Evolutionary conservation across 2,329 filamentous ascomycete species (phyloP).

Genomic region (Diaporthe citrichinensis): DNA sequence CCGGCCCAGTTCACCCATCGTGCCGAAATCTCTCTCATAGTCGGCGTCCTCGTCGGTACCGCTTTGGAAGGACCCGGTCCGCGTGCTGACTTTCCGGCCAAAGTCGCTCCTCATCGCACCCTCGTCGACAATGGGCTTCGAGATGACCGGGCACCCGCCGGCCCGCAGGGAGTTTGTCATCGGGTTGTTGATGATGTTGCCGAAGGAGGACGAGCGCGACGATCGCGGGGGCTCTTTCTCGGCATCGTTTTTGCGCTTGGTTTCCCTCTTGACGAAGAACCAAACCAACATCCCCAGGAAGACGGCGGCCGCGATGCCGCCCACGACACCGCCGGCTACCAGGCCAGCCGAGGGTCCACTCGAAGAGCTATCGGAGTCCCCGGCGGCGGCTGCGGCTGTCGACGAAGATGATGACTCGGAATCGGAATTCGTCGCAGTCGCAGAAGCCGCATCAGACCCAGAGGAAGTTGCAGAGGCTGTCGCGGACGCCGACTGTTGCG

Average conservation of each 20-base stretch:
- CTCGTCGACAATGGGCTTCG: conserved; percentile 65
- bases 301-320: conserved; percentile 58
- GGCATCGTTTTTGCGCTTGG: conserved; percentile 43
- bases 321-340: conserved; percentile 64
- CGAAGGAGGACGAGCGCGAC: conserved; percentile 56
- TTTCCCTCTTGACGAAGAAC: conserved; percentile 54
- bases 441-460: conserved; percentile 41
- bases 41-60: conserved; percentile 36
- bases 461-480: conserved; percentile 45
- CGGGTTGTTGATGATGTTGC: conserved; percentile 70
- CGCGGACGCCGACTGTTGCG: conserved; percentile 43
- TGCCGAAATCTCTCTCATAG: conserved; percentile 19
- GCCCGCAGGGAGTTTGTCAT: conserved; percentile 50
- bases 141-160: conserved; percentile 57
- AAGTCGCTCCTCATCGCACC: conserved; percentile 66
- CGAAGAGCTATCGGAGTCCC: conserved; percentile 40
- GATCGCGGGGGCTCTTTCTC: conserved; percentile 42
- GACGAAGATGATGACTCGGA: conserved; percentile 44
- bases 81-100: conserved; percentile 55
- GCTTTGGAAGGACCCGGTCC: conserved; percentile 35
- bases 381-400: conserved; percentile 44
- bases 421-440: conserved; percentile 43
- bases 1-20: conserved; percentile 5
- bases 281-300: conserved; percentile 56
- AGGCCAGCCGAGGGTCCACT: conserved; percentile 55